Base-by-base conservation (phyloP, 73 alveolate species). In the Diophrys appendiculata region DNA sequence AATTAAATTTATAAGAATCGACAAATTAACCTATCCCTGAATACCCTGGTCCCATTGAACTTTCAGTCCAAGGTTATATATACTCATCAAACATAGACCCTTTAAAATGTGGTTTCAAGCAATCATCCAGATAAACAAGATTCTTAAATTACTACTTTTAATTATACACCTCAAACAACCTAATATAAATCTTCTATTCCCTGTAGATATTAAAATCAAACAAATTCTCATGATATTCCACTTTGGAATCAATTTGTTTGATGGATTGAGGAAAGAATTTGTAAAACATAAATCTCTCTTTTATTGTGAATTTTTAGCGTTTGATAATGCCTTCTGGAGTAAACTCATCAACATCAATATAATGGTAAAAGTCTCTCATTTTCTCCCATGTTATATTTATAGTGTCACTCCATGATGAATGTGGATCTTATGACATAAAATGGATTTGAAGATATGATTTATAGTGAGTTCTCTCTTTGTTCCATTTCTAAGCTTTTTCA, bases 371-470 rank as follows among this genome's bases (percentile, higher is more conserved):
- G 43, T 53, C 26, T 2, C 55, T 31, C 22, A 81, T 22, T 27
- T 25, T 27, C 33, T 81, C 89, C 89, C 89, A 81, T n/a, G 43
- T 71, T 1, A 70, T 13, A 34, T 81, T 81, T 13, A 81, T 29
- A 13, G 82, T 54, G 53, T 81, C 89, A 28, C 72, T 72, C 89
- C 89, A 81, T 18, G 23, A 52, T 1, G 82, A 31, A 5, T 52
- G 28, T 1, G 54, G 25, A 29, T 54, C 76, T 3, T 54, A 54
- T 0, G 81, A 31, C 74, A 72, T 53, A 26, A 81, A 30, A 60
- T 81, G 54, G 29, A 81, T 54, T 64, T 81, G 83, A 0, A 65
- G 55, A 35, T 54, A 81, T 18, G 83, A 68, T 54, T 55, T 70
- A 72, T 81, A 81, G 2, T 0, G 1, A 5, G 89, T 81, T 64